A percentile compares a stretch with the other conserved stretches of the same genome.
phyloP scores from a whole-genome alignment of 2,329 filamentous ascomycete species.

The Orbilia quercus region DNA sequence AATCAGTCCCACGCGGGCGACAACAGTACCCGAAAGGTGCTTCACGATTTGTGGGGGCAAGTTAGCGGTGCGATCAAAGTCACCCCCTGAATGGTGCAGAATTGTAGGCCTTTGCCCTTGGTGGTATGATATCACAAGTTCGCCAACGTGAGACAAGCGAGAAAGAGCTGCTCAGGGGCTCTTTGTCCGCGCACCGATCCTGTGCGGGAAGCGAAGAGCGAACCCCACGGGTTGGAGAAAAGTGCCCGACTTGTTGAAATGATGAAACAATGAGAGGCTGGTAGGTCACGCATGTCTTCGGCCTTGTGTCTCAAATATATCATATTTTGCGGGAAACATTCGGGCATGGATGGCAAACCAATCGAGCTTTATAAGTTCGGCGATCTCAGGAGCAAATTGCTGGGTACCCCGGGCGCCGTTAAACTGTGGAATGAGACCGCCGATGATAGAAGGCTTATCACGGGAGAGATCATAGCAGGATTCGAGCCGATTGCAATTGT shows the following conservation, averaged over 20 bases:
- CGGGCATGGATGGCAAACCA: slow-evolving; percentile 28
- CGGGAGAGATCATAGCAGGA: too few relatives aligned
- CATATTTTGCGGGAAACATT: background rate
- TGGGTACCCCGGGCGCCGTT: slow-evolving; percentile 19
- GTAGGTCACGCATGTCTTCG: slow-evolving; percentile 27
- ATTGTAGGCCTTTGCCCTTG: background rate
- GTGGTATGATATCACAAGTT: background rate
- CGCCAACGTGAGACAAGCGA: background rate
- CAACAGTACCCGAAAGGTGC: slow-evolving; percentile 2
- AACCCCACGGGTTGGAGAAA: slow-evolving; percentile 36
- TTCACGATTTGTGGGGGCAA: slow-evolving; percentile 13
- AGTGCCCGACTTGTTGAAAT: slow-evolving; percentile 36
- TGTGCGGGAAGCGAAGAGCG: slow-evolving; percentile 24
- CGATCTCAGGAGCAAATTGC: slow-evolving; percentile 24
- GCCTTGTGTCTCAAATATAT: slow-evolving; percentile 3
- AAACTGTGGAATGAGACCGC: too few relatives aligned
- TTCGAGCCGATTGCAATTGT: too few relatives aligned
- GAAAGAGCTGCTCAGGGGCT: background rate
- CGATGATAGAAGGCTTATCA: too few relatives aligned
- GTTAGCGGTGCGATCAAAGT: background rate
- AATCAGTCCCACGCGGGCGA: background rate
- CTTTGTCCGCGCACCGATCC: background rate
- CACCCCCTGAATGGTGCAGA: slow-evolving; percentile 36
- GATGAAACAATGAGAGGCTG: slow-evolving; percentile 23
- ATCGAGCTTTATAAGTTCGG: slow-evolving; percentile 19